Conservation (phyloP, 2,329 filamentous ascomycete species). For the Pyrenochaeta sp. region DNA sequence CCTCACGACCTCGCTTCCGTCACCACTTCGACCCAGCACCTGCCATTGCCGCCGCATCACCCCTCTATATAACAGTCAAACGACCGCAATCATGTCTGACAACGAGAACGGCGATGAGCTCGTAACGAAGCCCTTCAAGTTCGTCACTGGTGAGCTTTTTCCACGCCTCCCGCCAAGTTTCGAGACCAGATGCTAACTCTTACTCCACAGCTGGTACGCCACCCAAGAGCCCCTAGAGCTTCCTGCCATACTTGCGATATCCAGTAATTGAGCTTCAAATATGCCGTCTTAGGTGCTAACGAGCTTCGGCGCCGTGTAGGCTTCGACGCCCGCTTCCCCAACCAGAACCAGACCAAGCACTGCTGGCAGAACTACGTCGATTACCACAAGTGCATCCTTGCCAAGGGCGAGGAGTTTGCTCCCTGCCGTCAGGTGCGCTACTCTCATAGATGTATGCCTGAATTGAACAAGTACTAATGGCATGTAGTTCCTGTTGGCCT, state of each 20-base stretch:
- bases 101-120: conserved; percentile 66
- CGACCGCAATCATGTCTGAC: conserved; percentile 82
- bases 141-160: conserved; percentile 86
- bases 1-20: conserved; percentile 41
- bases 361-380: conserved; percentile 99
- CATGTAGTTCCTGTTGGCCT: conserved; percentile 89
- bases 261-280: background rate
- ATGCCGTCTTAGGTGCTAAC: conserved; percentile 24
- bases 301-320: conserved; percentile 62
- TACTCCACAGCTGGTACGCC: conserved; percentile 51
- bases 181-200: conserved; percentile 40
- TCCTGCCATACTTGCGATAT: conserved; percentile 9
- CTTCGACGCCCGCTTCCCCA: conserved; percentile 99
- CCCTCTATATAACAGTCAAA: conserved; percentile 18
- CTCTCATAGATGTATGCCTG: background rate
- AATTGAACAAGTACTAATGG: conserved; percentile 17
- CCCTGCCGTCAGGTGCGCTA: conserved; percentile 88
- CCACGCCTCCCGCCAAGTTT: conserved; percentile 16
- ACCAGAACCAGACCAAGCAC: conserved; percentile 98
- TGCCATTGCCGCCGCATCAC: conserved; percentile 40
- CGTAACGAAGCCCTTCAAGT: conserved; percentile 99
- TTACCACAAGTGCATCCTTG: conserved; percentile 99
- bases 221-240: conserved; percentile 15
- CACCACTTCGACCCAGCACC: conserved; percentile 35
- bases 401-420: conserved; percentile 98